Percentiles rank a stretch among this genome's conserved stretches.
These are phyloP conservation scores for Metschnikowia sp. DNA, from an alignment of 805 yeast species.

Conservation along the genomic window DNA sequence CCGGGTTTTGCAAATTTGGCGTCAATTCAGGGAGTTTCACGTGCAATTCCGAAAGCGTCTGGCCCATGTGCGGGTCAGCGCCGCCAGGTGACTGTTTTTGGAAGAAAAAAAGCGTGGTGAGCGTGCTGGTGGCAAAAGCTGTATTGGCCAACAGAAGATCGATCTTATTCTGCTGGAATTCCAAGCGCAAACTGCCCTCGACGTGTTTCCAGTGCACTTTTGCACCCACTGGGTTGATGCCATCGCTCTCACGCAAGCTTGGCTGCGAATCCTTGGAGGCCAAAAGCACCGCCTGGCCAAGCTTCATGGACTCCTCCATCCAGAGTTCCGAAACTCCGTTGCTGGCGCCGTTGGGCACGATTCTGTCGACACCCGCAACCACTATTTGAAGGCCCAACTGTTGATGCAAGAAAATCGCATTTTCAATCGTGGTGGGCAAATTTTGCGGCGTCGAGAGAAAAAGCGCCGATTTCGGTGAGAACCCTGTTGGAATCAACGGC, in stretches of 20 bases:
- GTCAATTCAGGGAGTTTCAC: conserved; percentile 22
- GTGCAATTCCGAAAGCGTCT: conserved; percentile 26
- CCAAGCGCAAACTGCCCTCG: conserved; percentile 22
- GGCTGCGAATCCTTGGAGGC: conserved; percentile 24
- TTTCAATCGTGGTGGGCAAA: conserved; percentile 28
- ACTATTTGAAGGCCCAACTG: conserved; percentile 29
- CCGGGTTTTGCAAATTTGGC: conserved; percentile 5
- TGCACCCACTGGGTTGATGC: conserved; percentile 32
- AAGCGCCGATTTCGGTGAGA: conserved; percentile 29
- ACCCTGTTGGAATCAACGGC: conserved; percentile 6
- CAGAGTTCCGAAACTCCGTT: conserved; percentile 40
- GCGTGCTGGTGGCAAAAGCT: conserved; percentile 32
- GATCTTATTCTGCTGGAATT: conserved; percentile 15
- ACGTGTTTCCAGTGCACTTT: conserved; percentile 38
- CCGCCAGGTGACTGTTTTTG: conserved; percentile 14
- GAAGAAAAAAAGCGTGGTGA: conserved; percentile 36
- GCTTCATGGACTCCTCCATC: conserved; percentile 25
- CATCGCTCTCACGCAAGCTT: conserved; percentile 31
- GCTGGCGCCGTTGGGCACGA: conserved; percentile 29
- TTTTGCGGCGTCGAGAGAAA: conserved; percentile 36
- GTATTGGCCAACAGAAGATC: conserved; percentile 38
- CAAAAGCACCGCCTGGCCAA: conserved; percentile 20
- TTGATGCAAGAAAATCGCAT: conserved; percentile 26
- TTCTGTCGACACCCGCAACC: conserved; percentile 41
- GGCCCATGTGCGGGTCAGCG: conserved; percentile 22